A percentile compares a stretch with the other conserved stretches of the same genome.
Conservation (phyloP, 2,329 filamentous ascomycete species). For the Graphiopsis chlorocephala region DNA sequence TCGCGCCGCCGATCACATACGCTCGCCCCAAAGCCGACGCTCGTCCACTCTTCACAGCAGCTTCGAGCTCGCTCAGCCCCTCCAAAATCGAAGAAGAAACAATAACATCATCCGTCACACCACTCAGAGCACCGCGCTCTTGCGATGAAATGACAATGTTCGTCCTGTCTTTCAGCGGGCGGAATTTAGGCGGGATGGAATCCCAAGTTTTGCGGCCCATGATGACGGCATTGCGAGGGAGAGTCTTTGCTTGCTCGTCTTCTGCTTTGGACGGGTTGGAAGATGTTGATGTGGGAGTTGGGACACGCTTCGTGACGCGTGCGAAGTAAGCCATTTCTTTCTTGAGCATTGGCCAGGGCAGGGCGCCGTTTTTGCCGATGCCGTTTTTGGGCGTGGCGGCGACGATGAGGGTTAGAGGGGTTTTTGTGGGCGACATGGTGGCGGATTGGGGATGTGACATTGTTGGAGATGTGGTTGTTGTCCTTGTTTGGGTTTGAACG, state of each 20-base stretch:
- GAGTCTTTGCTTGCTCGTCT: neutral
- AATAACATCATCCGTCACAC: slow-evolving; percentile 48
- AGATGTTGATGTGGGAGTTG: slow-evolving; percentile 48
- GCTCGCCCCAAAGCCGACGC: slow-evolving; percentile 52
- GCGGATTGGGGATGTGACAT: neutral
- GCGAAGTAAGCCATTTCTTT: slow-evolving; percentile 96
- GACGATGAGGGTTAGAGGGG: slow-evolving; percentile 76
- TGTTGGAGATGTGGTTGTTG: neutral
- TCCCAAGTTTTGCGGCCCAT: slow-evolving; percentile 99
- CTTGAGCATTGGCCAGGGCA: slow-evolving; percentile 87
- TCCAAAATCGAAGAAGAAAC: slow-evolving; percentile 43
- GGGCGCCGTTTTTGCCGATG: slow-evolving; percentile 73
- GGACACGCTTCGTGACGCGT: slow-evolving; percentile 73
- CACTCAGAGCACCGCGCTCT: slow-evolving; percentile 19
- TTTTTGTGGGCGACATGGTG: neutral
- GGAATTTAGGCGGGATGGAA: slow-evolving; percentile 73
- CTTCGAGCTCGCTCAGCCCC: slow-evolving; percentile 34
- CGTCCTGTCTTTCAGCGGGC: slow-evolving; percentile 73
- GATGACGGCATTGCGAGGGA: slow-evolving; percentile 65
- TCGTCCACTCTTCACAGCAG: slow-evolving; percentile 25
- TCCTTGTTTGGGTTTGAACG: neutral
- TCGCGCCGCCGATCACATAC: slow-evolving; percentile 87
- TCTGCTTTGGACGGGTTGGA: slow-evolving; percentile 26
- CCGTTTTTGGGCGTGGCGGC: slow-evolving; percentile 86
- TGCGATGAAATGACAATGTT: slow-evolving; percentile 75